A percentile compares a stretch with the other conserved stretches of the same genome.
phyloP scores from a whole-genome alignment of 192 early-diverging fungal species.

The Backusella tarrabulga region DNA sequence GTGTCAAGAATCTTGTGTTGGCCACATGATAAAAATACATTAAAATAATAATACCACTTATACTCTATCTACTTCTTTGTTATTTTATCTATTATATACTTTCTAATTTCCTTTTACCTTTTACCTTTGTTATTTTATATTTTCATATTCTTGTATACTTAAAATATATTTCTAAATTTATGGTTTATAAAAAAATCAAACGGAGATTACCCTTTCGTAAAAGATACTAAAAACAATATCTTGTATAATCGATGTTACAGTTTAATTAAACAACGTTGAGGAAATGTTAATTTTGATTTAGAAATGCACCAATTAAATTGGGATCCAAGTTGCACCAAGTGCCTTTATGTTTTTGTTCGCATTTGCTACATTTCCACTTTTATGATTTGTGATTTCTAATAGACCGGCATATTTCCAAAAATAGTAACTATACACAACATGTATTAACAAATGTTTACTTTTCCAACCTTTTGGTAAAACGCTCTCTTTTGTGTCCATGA shows the following conservation, averaged over 20 bases:
- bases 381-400: not conserved
- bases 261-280: not conserved
- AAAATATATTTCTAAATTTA: not conserved
- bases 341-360: not conserved
- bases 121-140: not conserved
- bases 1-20: constrained; percentile 51
- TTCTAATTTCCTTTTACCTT: not conserved
- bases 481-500: too few species aligned
- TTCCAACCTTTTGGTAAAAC: not conserved
- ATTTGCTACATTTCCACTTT: not conserved
- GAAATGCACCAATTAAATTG: not conserved
- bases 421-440: not conserved
- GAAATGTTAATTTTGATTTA: not conserved
- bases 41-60: not conserved
- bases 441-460: not conserved
- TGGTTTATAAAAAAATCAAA: not conserved
- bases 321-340: not conserved
- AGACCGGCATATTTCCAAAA: not conserved
- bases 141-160: not conserved
- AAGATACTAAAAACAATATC: not conserved
- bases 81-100: not conserved
- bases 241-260: not conserved
- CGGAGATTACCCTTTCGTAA: not conserved
- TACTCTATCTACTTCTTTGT: not conserved
- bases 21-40: constrained; percentile 23